Evolutionary conservation across 257 asterid genomes (phyloP), one percentile per base, ranked within the genome.

Genomic region (Apocynum venetum): DNA sequence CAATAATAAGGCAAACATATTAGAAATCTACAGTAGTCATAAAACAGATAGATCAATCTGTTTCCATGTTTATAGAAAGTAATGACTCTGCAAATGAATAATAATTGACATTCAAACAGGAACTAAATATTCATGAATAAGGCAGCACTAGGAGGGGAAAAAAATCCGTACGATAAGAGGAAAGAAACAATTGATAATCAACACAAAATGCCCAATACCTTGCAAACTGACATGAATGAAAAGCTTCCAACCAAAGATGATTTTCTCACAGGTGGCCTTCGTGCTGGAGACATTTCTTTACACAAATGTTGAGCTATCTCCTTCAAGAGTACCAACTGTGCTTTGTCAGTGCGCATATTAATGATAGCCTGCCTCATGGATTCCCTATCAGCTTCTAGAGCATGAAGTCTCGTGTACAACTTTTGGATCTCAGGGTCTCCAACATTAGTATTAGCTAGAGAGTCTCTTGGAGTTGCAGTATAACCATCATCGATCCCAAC

Each of bases 311-410:
- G 98, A 83, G 99, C 99, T 55, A 95, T 95, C 91, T 95, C 98
- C 87, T 90, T 93, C 89, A 93, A 80, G 87, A 95, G 77, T 35
- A 88, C 86, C 80, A 93, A 79, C 64, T 95, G 99, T 74, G 97
- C 98, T 84, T 90, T 95, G 78, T 95, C 97, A 68, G 97, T 95
- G 76, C 96, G 90, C 82, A 91, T 85, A 60, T 98, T 89, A 74
- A 93, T 80, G 67, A 95, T 87, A 78, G 97, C 91, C 81, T 89
- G 98, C 89, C 97, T 89, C 99, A 95, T 91, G n/a, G 96, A 90
- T 87, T 95, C 98, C 83, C 96, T 89, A 82, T 95, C 99, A 81
- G 98, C 99, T 88, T 95, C 99, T 75, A 95, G 97, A 60, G 97
- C 92, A 60, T 91, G 99, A 84, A 93, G 90, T 88, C 97, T 90